Evolutionary conservation across 2,329 filamentous ascomycete species (phyloP).

Genomic region (Alternaria sp.): DNA sequence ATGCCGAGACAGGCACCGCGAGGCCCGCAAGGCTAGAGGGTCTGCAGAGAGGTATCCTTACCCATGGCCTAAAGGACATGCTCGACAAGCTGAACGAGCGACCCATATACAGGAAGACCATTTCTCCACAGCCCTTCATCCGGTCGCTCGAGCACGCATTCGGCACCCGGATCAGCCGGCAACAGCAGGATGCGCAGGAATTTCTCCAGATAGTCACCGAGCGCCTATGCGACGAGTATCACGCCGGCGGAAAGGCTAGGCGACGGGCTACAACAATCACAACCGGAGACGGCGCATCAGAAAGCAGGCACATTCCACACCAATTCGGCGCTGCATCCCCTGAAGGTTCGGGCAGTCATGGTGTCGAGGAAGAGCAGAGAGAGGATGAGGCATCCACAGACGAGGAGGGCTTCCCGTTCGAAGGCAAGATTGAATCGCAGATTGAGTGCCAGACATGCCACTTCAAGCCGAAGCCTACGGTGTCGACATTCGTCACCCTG

Average conservation of each 20-base stretch:
- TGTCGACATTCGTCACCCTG: conserved; percentile 88
- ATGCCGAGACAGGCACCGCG: conserved; percentile 51
- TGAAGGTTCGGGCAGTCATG: conserved; percentile 36
- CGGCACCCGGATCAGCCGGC: conserved; percentile 85
- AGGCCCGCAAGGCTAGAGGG: conserved; percentile 62
- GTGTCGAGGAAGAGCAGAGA: conserved; percentile 45
- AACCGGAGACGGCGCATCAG: conserved; percentile 30
- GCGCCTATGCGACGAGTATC: conserved; percentile 90
- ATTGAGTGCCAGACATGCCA: conserved; percentile 90
- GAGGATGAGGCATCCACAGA: conserved; percentile 35
- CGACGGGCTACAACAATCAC: conserved; percentile 58
- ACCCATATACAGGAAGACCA: conserved; percentile 91
- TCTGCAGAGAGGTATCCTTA: conserved; percentile 83
- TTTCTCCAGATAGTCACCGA: conserved; percentile 95
- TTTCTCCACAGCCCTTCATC: conserved; percentile 86
- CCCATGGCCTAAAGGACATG: conserved; percentile 87
- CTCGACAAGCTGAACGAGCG: conserved; percentile 92
- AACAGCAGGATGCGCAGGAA: conserved; percentile 97
- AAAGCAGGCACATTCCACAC: conserved; percentile 37
- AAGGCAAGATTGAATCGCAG: conserved; percentile 91
- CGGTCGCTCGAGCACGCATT: conserved; percentile 84
- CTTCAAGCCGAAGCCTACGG: conserved; percentile 84
- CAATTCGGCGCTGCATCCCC: conserved; percentile 32
- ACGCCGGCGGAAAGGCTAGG: conserved; percentile 80
- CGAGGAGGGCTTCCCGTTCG: conserved; percentile 85